These are phyloP conservation scores for Xylaria sp. DNA, from an alignment of 2,329 filamentous ascomycete genomes.

Conservation along the genomic window DNA sequence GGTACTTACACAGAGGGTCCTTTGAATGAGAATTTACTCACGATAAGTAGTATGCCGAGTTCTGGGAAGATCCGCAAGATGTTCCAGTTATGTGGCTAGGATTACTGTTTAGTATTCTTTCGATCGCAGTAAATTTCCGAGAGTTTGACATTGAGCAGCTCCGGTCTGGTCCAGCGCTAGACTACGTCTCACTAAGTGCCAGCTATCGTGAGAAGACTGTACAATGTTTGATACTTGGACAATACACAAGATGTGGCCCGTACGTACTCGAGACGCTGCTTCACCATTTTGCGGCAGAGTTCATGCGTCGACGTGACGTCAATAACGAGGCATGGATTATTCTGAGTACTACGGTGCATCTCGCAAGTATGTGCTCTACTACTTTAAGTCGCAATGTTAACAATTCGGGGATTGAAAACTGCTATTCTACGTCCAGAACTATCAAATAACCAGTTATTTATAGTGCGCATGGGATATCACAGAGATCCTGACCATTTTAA, in stretches of 20 bases:
- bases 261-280: conserved; percentile 55
- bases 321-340: conserved; percentile 51
- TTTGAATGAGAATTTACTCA: conserved; percentile 20
- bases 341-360: conserved; percentile 47
- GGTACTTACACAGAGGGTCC: conserved; percentile 27
- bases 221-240: conserved; percentile 52
- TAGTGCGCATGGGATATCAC: conserved; percentile 56
- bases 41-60: conserved; percentile 53
- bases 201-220: conserved; percentile 46
- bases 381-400: background rate
- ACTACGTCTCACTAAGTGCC: conserved; percentile 25
- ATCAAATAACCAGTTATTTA: conserved; percentile 38
- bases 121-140: conserved; percentile 49
- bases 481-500: conserved; percentile 55
- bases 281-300: conserved; percentile 50
- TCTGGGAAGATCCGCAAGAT: conserved; percentile 54
- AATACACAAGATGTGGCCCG: conserved; percentile 56
- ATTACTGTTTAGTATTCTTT: conserved; percentile 58
- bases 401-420: background rate
- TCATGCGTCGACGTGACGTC: conserved; percentile 46
- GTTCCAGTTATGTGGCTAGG: conserved; percentile 58
- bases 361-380: conserved; percentile 37
- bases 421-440: background rate
- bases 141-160: conserved; percentile 27
- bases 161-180: conserved; percentile 4